These are phyloP conservation scores for Pseudocercospora fuligena DNA, from an alignment of 2,329 filamentous ascomycete genomes.

Conservation along the genomic window DNA sequence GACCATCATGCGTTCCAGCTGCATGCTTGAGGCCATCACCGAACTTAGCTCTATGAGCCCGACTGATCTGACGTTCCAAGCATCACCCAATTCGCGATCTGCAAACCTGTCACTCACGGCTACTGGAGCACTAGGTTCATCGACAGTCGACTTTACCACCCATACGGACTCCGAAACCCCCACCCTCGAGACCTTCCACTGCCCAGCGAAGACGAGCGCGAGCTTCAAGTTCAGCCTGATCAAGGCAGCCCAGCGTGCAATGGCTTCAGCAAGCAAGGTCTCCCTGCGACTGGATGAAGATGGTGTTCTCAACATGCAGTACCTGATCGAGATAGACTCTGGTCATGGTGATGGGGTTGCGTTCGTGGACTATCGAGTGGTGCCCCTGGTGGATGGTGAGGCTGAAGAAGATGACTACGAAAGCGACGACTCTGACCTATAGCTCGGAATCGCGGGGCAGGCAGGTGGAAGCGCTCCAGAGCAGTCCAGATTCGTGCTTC, in stretches of 20 bases:
- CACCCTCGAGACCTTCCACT: slow-evolving; percentile 75
- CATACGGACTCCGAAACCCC: slow-evolving; percentile 36
- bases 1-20: slow-evolving; percentile 85
- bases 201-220: slow-evolving; percentile 63
- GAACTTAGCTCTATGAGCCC: slow-evolving; percentile 74
- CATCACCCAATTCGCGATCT: slow-evolving; percentile 40
- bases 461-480: neutral
- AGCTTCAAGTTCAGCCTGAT: slow-evolving; percentile 87
- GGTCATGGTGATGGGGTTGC: slow-evolving; percentile 54
- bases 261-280: slow-evolving; percentile 90
- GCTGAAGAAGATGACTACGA: slow-evolving; percentile 50
- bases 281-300: slow-evolving; percentile 86
- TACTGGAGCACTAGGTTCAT: slow-evolving; percentile 63
- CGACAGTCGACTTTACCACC: slow-evolving; percentile 61
- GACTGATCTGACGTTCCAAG: slow-evolving; percentile 53
- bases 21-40: slow-evolving; percentile 72
- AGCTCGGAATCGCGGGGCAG: neutral
- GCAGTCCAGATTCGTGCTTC: neutral
- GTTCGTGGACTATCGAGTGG: slow-evolving; percentile 83
- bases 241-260: slow-evolving; percentile 85
- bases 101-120: slow-evolving; percentile 74
- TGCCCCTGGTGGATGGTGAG: slow-evolving; percentile 70
- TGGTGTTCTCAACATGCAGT: slow-evolving; percentile 91
- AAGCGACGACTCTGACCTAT: slow-evolving; percentile 16
- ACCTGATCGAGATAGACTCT: slow-evolving; percentile 85